A percentile compares a stretch with the other conserved stretches of the same genome.
These are phyloP conservation scores for Suillus placidus DNA, from an alignment of 768 basidiomycete genomes.

Conservation along the genomic window DNA sequence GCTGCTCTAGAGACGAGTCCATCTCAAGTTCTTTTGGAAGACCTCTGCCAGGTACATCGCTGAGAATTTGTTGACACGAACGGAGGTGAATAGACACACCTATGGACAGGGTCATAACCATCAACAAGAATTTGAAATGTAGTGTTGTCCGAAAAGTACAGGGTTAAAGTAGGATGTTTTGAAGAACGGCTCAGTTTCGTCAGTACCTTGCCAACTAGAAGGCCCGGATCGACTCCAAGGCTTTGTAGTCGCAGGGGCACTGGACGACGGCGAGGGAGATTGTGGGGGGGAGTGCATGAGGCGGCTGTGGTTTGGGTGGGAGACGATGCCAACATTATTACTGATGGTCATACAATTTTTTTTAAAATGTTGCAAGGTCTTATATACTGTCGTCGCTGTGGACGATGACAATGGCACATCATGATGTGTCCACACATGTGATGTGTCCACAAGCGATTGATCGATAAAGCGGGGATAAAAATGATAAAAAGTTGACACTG, in stretches of 20 bases:
- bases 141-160: constrained; percentile 48
- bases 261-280: constrained; percentile 36
- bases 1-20: constrained; percentile 42
- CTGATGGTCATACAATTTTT: background rate
- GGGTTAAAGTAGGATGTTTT: constrained; percentile 49
- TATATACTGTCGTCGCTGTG: constrained; percentile 7
- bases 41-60: constrained; percentile 32
- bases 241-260: constrained; percentile 35
- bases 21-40: constrained; percentile 64
- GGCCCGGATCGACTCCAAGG: constrained; percentile 42
- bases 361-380: background rate
- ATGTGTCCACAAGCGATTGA: constrained; percentile 13
- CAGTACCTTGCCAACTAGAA: constrained; percentile 48
- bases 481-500: constrained; percentile 45
- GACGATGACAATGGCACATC: constrained; percentile 7
- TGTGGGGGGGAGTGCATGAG: constrained; percentile 20
- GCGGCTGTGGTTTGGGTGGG: constrained; percentile 15
- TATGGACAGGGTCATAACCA: constrained; percentile 59
- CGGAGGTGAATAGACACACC: constrained; percentile 19
- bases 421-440: constrained; percentile 4
- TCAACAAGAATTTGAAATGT: constrained; percentile 58
- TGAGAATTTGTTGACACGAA: constrained; percentile 1
- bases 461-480: constrained; percentile 12
- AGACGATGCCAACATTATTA: constrained; percentile 3
- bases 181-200: constrained; percentile 43